A percentile compares a stretch with the other conserved stretches of the same genome.
phyloP scores from a whole-genome alignment of 305 asterid genomes.

The Ilex paraguariensis region DNA sequence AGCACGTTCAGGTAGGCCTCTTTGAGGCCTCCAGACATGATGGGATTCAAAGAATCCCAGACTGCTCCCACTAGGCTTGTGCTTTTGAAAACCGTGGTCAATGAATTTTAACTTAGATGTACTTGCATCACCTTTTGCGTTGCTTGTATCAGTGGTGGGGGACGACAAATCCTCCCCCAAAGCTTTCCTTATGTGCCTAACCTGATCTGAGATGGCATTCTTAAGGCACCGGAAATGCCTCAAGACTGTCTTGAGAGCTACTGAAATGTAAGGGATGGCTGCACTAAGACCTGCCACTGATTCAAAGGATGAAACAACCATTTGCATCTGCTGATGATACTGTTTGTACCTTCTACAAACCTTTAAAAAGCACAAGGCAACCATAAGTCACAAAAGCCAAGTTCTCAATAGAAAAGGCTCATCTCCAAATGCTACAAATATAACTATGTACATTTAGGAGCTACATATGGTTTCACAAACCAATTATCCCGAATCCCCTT shows the following conservation, averaged over 20 bases:
- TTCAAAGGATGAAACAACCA: constrained; percentile 84
- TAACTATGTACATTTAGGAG: no score
- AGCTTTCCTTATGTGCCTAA: constrained; percentile 33
- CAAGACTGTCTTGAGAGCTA: constrained; percentile 50
- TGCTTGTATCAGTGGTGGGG: constrained; percentile 28
- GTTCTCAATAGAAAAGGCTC: neutral
- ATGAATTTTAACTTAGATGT: constrained; percentile 37
- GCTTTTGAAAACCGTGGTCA: constrained; percentile 47
- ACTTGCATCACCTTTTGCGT: constrained; percentile 25
- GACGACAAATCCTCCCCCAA: constrained; percentile 49
- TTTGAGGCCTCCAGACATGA: constrained; percentile 47
- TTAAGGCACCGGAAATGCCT: constrained; percentile 55
- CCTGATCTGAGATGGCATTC: constrained; percentile 46
- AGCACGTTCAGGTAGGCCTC: constrained; percentile 87
- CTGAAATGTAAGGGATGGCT: constrained; percentile 63
- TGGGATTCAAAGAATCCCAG: neutral
- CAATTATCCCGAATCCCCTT: no score
- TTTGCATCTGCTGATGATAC: constrained; percentile 82
- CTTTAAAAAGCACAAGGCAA: constrained; percentile 18
- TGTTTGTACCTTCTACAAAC: constrained; percentile 66
- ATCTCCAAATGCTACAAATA: no score
- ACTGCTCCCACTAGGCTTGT: constrained; percentile 6
- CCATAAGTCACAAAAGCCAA: neutral
- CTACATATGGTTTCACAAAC: no score
- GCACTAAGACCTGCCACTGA: constrained; percentile 68